These are phyloP conservation scores for Backusella tarrabulga DNA, from an alignment of 192 early-diverging fungal genomes.

Conservation along the genomic window DNA sequence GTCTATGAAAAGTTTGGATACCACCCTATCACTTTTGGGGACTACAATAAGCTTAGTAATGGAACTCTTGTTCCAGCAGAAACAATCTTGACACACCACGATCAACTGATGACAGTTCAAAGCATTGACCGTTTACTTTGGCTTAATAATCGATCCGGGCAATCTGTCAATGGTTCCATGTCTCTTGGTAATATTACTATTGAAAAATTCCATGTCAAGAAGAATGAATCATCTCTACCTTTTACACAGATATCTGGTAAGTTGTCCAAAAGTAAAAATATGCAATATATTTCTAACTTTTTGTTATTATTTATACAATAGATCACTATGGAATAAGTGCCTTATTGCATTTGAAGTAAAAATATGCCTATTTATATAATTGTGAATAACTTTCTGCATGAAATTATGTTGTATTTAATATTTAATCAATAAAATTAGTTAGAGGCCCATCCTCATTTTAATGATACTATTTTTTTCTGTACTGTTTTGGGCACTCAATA, in stretches of 20 bases:
- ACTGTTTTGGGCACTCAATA: not conserved
- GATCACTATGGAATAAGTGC: slow-evolving; percentile 45
- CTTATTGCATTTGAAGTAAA: slow-evolving; percentile 5
- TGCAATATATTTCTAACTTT: not conserved
- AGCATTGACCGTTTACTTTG: slow-evolving; percentile 34
- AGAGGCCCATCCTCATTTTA: not conserved
- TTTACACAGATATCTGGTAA: slow-evolving; percentile 45
- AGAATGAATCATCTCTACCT: not conserved
- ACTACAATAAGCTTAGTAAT: slow-evolving; percentile 48
- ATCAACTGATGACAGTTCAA: slow-evolving; percentile 42
- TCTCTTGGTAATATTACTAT: slow-evolving; percentile 18
- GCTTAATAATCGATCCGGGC: not conserved
- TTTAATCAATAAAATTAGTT: not conserved
- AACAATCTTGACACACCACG: slow-evolving; percentile 51
- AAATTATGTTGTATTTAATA: not conserved
- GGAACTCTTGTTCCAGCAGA: slow-evolving; percentile 49
- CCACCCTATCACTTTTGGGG: slow-evolving; percentile 79
- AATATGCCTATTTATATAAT: not conserved
- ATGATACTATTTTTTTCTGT: not conserved
- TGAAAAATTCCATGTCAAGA: slow-evolving; percentile 21
- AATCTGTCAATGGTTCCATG: not conserved
- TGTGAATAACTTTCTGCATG: not conserved
- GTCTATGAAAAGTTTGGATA: slow-evolving; percentile 57
- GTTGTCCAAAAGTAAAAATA: not conserved
- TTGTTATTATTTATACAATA: not conserved